Evolutionary conservation across 805 yeast genomes (phyloP).

Genomic region (Yamadazyma scolyti): DNA sequence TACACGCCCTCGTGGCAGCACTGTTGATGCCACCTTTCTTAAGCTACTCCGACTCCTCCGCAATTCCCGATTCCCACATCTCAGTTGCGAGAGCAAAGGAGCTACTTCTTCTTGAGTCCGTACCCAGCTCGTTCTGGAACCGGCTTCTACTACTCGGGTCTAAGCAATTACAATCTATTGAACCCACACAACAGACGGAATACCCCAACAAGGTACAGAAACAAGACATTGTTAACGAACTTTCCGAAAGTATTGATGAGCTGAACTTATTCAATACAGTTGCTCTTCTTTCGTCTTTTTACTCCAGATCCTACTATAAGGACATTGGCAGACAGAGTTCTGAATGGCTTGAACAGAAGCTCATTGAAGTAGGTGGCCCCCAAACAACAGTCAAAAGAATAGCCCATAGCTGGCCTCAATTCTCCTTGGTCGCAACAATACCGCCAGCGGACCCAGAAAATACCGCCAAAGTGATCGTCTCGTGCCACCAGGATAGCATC

Average conservation of each 20-base stretch:
- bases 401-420: conserved; percentile 76
- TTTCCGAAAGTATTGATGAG: conserved; percentile 44
- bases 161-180: conserved; percentile 21
- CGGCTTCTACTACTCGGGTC: conserved; percentile 14
- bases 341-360: conserved; percentile 57
- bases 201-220: conserved; percentile 51
- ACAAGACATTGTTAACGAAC: conserved; percentile 32
- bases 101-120: too few relatives aligned
- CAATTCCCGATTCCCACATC: too few relatives aligned
- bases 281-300: conserved; percentile 63
- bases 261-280: conserved; percentile 49
- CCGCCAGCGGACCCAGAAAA: conserved; percentile 50
- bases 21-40: too few relatives aligned
- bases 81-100: too few relatives aligned
- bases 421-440: conserved; percentile 65
- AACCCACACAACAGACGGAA: conserved; percentile 24
- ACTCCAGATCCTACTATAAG: conserved; percentile 73
- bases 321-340: conserved; percentile 69
- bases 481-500: conserved; percentile 86
- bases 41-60: too few relatives aligned
- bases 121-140: background rate
- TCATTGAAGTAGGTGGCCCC: conserved; percentile 36
- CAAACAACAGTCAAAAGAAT: conserved; percentile 43
- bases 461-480: conserved; percentile 62
- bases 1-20: too few relatives aligned